Evolutionary conservation across 495 filamentous ascomycete genomes (phyloP), one percentile per base, ranked within the genome.

Genomic region (Terfezia boudieri): DNA sequence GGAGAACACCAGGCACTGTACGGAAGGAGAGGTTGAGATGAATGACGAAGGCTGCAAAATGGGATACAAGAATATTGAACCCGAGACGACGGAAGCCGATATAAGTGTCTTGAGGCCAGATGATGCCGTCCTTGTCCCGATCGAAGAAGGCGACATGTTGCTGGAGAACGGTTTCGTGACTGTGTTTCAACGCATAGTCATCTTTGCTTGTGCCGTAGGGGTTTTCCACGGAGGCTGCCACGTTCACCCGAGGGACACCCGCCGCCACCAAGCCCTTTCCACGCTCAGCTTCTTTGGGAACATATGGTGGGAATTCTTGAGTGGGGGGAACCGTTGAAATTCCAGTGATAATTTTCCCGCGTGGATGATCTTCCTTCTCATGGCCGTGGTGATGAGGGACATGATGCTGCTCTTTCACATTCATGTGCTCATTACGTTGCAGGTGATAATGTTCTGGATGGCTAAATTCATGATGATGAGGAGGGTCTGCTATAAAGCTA

Each of bases 71-170:
- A 48, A 72, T 43, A 56, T 65, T 70, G 66, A 76, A 77, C 37
- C 76, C 74, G 0, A 78, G 58, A 6, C 63, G 63, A 26, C 68
- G 68, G 62, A 78, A 78, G 8, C 76, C 74, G 11, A n/a, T 51
- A 66, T 69, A 78, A 4, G 71, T 75, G 54, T 78, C 73, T 43
- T 57, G 60, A 0, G 76, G 74, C 60, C 62, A 73, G 60, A 78
- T 76, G 10, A 71, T 62, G 35, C 70, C 70, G 61, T 79, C 76
- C 23, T 57, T 52, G 58, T 76, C 71, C 23, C 59, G 57, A 59
- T 76, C 74, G 65, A 68, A 79, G 66, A 76, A 78, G 53, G 67
- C 63, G 56, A 71, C 60, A 62, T 77, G 76, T 58, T 76, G 74
- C 59, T 76, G 74, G 11, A 68, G 50, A 17, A 66, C 54, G 49